Evolutionary conservation across 768 basidiomycete genomes (phyloP).

Genomic region (Rubroboletus satanas): DNA sequence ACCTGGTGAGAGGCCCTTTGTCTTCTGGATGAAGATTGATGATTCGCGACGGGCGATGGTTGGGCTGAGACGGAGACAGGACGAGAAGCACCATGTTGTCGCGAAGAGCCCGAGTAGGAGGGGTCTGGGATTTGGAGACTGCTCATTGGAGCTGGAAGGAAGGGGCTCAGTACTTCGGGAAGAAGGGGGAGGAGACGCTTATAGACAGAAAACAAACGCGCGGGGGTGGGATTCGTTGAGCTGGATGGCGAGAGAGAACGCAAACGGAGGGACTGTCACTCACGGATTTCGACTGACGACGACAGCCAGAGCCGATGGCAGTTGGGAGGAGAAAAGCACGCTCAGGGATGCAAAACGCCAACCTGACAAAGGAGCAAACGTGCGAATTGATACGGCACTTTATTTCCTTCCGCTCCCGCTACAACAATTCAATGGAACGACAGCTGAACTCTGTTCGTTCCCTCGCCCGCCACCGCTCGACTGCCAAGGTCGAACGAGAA

Average conservation of each 20-base stretch:
- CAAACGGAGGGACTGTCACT: constrained; percentile 15
- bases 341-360: constrained; percentile 14
- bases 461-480: background rate
- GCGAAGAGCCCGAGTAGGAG: constrained; percentile 43
- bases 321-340: constrained; percentile 15
- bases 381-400: constrained; percentile 28
- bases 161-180: background rate
- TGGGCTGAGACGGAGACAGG: constrained; percentile 59
- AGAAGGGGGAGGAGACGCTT: constrained; percentile 8
- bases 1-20: constrained; percentile 75
- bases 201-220: constrained; percentile 24
- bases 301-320: constrained; percentile 1
- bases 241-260: constrained; percentile 13
- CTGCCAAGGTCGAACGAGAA: background rate
- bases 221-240: constrained; percentile 13
- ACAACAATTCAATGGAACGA: background rate
- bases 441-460: constrained; percentile 10
- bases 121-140: constrained; percentile 45
- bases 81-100: constrained; percentile 39
- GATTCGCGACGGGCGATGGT: constrained; percentile 42
- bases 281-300: constrained; percentile 8
- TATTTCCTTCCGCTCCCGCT: constrained; percentile 7
- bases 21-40: constrained; percentile 45
- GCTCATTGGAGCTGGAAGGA: constrained; percentile 16
- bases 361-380: constrained; percentile 20